phyloP scores from a whole-genome alignment of 1,284 basidiomycete genomes.

The Pseudozyma pruni region DNA sequence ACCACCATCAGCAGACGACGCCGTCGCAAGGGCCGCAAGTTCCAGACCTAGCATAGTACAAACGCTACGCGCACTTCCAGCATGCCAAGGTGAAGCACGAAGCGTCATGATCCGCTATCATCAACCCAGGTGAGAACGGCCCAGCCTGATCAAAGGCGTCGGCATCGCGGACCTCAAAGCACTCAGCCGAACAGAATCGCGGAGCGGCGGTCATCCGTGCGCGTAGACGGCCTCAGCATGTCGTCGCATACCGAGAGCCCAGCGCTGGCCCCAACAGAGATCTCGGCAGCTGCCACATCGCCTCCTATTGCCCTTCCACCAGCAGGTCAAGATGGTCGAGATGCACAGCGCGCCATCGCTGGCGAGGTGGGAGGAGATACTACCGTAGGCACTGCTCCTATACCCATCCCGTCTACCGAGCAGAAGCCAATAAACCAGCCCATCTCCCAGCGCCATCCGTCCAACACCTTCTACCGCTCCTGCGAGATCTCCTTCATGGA shows the following conservation, averaged over 20 bases:
- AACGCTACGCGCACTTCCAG: too few species aligned
- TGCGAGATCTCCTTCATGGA: slow-evolving; percentile 56
- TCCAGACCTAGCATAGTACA: too few species aligned
- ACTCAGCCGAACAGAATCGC: too few species aligned
- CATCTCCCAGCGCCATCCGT: slow-evolving; percentile 32
- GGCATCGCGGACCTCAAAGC: too few species aligned
- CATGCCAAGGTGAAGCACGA: slow-evolving; percentile 7
- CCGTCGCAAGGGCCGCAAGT: too few species aligned
- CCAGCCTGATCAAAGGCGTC: too few species aligned
- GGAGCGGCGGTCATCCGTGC: too few species aligned
- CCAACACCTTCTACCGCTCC: slow-evolving; percentile 48
- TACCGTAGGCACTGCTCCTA: slow-evolving; percentile 15
- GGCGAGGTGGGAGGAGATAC: slow-evolving; percentile 10
- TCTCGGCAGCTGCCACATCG: slow-evolving; percentile 22
- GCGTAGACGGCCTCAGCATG: slow-evolving; percentile 1
- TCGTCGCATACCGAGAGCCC: slow-evolving; percentile 19
- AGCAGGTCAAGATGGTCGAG: slow-evolving; percentile 41
- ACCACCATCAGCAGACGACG: too few species aligned
- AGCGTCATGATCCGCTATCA: slow-evolving; percentile 5
- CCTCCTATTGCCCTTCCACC: slow-evolving; percentile 21
- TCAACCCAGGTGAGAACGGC: slow-evolving; percentile 1
- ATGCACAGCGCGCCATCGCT: slow-evolving; percentile 34
- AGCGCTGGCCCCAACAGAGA: slow-evolving; percentile 35
- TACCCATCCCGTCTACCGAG: slow-evolving; percentile 26
- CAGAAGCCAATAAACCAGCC: slow-evolving; percentile 14